Base-by-base conservation (phyloP, 192 early-diverging fungal genomes). In the Thamnidium elegans region DNA sequence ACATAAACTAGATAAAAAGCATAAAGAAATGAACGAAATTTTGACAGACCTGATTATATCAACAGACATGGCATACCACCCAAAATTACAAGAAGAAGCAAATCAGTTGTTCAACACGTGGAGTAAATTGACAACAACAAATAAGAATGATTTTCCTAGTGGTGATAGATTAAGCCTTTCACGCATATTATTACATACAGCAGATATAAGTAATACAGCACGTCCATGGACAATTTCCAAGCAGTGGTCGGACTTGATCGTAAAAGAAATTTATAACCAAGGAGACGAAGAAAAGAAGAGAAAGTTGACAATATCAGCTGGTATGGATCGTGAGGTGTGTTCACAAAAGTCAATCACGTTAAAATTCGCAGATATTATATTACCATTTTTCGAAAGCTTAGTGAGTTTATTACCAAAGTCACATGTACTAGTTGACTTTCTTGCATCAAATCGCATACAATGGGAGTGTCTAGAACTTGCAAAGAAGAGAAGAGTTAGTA, bases 161-260 rank as follows among this genome's bases (percentile, higher is more conserved):
- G 74, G 80, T 45, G 82, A 87, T 55, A 74, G 86, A 8, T 84
- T 88, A 67, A 65, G 65, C 45, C 63, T 88, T 10, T 70, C 69
- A 53, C 82, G 86, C 60, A 81, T 86, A 15, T 65, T 93, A 26
- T 69, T 94, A 30, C 92, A 94, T 58, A 86, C 89, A 1, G 90
- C 91, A 52, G 92, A 94, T 45, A 90, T 94, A 26, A 91, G 89
- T 64, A 94, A 94, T 58, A 84, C 90, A 1, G 86, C 87, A 31
- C 81, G 91, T 43, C 92, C 91, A 0, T 91, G 87, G 86, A 64
- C 54, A 0, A 83, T 92, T 63, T 93, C 88, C 78, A 93, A 94
- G 71, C 83, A 78, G 50, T 95, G 94, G 94, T 90, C 92, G 0
- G 90, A 91, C 72, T 59, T 89, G 64, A 87, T 95, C 21, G 83